These are phyloP conservation scores for Coccinonectria pachysandricola DNA, from an alignment of 2,329 filamentous ascomycete genomes.

Conservation along the genomic window DNA sequence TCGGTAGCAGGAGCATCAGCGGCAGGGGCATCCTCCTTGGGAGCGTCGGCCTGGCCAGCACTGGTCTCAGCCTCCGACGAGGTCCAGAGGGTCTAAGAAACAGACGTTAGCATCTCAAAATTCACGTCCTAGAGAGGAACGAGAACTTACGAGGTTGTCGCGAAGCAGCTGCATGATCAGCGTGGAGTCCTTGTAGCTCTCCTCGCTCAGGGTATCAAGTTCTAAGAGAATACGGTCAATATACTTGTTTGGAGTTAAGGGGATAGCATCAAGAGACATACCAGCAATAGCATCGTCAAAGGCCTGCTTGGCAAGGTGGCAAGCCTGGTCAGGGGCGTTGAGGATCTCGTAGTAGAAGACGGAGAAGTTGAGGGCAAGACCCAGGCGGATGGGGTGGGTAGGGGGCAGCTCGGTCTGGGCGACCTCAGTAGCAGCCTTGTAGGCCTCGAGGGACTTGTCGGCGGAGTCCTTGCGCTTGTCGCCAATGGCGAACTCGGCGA, in stretches of 20 bases:
- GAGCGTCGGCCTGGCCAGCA: conserved; percentile 39
- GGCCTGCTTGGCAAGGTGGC: conserved; percentile 97
- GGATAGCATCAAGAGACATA: conserved; percentile 81
- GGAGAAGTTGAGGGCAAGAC: conserved; percentile 96
- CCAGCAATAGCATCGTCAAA: conserved; percentile 95
- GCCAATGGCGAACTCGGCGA: conserved; percentile 85
- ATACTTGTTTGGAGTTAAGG: neutral
- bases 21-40: conserved; percentile 32
- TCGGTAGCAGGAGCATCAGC: conserved; percentile 45
- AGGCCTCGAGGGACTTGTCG: conserved; percentile 82
- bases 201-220: conserved; percentile 92
- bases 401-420: conserved; percentile 95
- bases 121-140: neutral
- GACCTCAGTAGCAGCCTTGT: conserved; percentile 98
- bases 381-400: conserved; percentile 95
- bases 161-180: conserved; percentile 98
- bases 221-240: conserved; percentile 39
- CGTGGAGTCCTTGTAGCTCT: conserved; percentile 98
- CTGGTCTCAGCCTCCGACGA: conserved; percentile 92
- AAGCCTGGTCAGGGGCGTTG: conserved; percentile 95
- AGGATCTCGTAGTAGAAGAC: conserved; percentile 99
- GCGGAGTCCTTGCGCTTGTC: conserved; percentile 88
- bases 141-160: conserved; percentile 72
- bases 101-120: conserved; percentile 25
- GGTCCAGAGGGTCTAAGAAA: conserved; percentile 84